These are phyloP conservation scores for Hamamelis virginiana DNA, from an alignment of 164 flowering plant genomes.

Conservation along the genomic window DNA sequence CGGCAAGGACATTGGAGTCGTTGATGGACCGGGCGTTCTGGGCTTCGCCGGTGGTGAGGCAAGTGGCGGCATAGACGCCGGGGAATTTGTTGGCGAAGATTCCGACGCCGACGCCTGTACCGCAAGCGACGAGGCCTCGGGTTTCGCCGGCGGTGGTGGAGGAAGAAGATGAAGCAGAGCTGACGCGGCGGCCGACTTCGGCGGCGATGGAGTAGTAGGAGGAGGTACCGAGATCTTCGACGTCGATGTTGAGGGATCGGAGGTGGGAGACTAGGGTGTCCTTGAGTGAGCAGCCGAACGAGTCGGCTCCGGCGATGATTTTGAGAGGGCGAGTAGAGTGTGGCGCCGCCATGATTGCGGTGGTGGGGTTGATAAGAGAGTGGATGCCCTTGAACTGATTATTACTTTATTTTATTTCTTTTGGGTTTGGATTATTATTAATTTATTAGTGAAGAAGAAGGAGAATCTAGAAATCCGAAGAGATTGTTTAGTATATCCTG, in stretches of 20 bases:
- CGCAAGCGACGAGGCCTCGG: constrained; percentile 89
- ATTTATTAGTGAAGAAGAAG: too few relatives aligned
- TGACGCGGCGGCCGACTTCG: constrained; percentile 63
- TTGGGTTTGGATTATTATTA: too few relatives aligned
- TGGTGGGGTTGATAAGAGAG: not conserved
- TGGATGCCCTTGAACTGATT: too few relatives aligned
- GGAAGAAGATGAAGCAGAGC: constrained; percentile 3
- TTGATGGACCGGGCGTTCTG: constrained; percentile 78
- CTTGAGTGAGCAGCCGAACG: constrained; percentile 68
- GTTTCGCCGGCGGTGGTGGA: constrained; percentile 31
- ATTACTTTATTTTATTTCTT: too few relatives aligned
- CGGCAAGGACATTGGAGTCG: constrained; percentile 87
- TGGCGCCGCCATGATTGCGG: constrained; percentile 28
- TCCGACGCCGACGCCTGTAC: constrained; percentile 87
- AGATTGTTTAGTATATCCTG: too few relatives aligned
- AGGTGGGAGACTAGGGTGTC: constrained; percentile 78
- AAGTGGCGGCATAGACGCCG: constrained; percentile 80
- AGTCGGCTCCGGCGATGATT: constrained; percentile 81
- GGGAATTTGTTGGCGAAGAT: constrained; percentile 96
- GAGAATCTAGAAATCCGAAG: too few relatives aligned
- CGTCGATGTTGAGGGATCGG: constrained; percentile 66
- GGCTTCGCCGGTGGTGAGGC: constrained; percentile 65
- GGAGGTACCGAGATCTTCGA: constrained; percentile 83
- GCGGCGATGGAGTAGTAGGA: constrained; percentile 85
- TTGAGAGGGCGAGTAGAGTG: constrained; percentile 35